Base-by-base conservation (phyloP, 768 basidiomycete species). In the Clitopilus passeckerianus region DNA sequence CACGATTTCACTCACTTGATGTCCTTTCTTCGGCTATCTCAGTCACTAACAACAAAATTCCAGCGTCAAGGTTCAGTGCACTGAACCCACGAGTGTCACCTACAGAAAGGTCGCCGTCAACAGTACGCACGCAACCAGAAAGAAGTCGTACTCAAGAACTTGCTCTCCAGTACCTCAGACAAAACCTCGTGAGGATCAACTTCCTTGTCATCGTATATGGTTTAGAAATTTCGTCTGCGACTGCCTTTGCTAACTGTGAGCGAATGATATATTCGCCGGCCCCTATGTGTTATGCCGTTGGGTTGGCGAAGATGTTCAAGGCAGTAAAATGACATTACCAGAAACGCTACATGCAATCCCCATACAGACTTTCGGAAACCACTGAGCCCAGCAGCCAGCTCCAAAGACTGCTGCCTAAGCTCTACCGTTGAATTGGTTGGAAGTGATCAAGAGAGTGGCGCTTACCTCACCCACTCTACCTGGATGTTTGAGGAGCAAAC, bases 381-480 rank as follows among this genome's bases (percentile, higher is more conserved):
- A 70, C 58, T 81, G 75, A 0, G 87, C 87, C 89, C 89, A 92
- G 60, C 90, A 91, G 35, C 90, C 90, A 10, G 90, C 84, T 16
- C 90, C 90, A 62, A 80, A 90, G 5, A 83, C 65, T 1, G 87
- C 86, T 2, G 90, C 90, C 89, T 89, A n/a, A 27, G 30, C 23
- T 41, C 24, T 27, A 58, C 27, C 27, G n/a, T 53, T 18, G 22
- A 14, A 6, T n/a, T 7, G 16, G 22, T 54, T 20, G 27, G 27
- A 3, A 30, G 27, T 30, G 7, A n/a, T n/a, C 27, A 30, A 7
- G 27, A 30, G 27, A 30, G 27, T 30, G 27, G 7, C 3, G 50
- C 66, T 44, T 61, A 90, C 90, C 76, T 93, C 90, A 27, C 91
- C 92, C 3, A 92, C 69, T 53, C 91, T 76, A 12, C 91, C 91